Conservation (phyloP, 306 rosid genomes). For the Gleditsia sinensis region DNA sequence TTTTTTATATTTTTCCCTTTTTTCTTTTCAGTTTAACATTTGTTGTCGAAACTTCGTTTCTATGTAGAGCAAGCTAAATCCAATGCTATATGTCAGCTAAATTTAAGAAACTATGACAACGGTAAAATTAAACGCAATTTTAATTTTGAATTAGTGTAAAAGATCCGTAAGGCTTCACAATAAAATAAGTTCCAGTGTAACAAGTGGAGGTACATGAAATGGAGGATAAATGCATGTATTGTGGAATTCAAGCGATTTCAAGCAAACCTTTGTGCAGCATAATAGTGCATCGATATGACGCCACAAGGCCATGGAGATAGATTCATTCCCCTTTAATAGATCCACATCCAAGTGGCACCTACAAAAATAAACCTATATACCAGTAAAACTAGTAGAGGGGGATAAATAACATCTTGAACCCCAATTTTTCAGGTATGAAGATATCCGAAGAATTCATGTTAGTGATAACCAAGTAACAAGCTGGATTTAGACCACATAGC, state of each 20-base stretch:
- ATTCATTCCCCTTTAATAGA: slow-evolving; percentile 79
- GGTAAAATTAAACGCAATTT: too few species aligned
- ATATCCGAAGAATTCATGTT: background rate
- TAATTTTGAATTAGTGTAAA: too few species aligned
- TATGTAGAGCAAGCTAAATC: too few species aligned
- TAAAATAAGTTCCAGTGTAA: too few species aligned
- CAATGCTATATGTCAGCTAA: too few species aligned
- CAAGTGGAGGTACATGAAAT: too few species aligned
- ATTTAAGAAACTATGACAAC: too few species aligned
- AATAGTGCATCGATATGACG: slow-evolving; percentile 90
- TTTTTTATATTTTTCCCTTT: too few species aligned
- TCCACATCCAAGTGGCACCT: slow-evolving; percentile 93
- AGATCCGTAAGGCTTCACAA: too few species aligned
- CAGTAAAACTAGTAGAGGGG: background rate
- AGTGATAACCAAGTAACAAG: background rate
- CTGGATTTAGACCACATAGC: background rate
- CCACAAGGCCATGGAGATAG: slow-evolving; percentile 83
- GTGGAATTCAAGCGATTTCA: slow-evolving; percentile 14
- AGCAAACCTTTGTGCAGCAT: slow-evolving; percentile 91
- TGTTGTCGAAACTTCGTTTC: too few species aligned
- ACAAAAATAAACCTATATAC: slow-evolving; percentile 16
- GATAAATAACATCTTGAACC: background rate
- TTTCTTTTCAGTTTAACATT: too few species aligned
- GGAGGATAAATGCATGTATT: background rate
- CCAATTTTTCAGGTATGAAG: background rate